Evolutionary conservation across 345 rosid species (phyloP).

Genomic region (Murraya paniculata): DNA sequence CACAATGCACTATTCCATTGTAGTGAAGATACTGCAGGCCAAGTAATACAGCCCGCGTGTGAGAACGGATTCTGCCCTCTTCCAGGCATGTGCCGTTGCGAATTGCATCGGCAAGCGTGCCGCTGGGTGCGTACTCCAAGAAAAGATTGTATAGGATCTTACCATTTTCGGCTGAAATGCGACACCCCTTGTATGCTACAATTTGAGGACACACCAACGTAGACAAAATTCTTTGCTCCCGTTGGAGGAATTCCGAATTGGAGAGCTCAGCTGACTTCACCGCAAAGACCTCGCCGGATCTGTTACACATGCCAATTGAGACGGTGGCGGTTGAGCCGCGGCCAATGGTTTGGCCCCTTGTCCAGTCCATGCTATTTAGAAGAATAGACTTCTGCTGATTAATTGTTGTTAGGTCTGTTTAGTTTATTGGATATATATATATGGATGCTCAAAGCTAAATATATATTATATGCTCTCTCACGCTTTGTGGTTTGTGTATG

Average conservation of each 20-base stretch:
- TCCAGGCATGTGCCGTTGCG: constrained; percentile 38
- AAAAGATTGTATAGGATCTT: constrained; percentile 49
- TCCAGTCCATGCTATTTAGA: constrained; percentile 44
- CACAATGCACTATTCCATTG: constrained; percentile 68
- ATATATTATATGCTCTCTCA: background rate
- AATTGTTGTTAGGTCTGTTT: background rate
- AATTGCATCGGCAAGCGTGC: constrained; percentile 52
- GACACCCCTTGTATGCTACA: constrained; percentile 62
- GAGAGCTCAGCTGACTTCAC: constrained; percentile 51
- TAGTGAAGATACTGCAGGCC: constrained; percentile 60
- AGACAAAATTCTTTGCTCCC: constrained; percentile 42
- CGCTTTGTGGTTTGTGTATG: background rate
- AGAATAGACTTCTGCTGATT: background rate
- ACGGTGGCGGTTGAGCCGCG: constrained; percentile 59
- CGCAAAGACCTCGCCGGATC: constrained; percentile 41
- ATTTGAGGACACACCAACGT: constrained; percentile 48
- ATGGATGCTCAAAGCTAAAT: background rate
- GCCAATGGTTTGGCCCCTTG: constrained; percentile 47
- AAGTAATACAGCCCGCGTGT: constrained; percentile 41
- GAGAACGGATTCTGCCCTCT: constrained; percentile 38
- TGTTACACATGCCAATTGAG: constrained; percentile 27
- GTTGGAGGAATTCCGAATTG: constrained; percentile 31
- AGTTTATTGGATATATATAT: background rate
- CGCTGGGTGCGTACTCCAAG: constrained; percentile 65
- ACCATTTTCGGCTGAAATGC: constrained; percentile 49